Conservation (phyloP, 345 rosid species). For the Euphorbia tirucalli region DNA sequence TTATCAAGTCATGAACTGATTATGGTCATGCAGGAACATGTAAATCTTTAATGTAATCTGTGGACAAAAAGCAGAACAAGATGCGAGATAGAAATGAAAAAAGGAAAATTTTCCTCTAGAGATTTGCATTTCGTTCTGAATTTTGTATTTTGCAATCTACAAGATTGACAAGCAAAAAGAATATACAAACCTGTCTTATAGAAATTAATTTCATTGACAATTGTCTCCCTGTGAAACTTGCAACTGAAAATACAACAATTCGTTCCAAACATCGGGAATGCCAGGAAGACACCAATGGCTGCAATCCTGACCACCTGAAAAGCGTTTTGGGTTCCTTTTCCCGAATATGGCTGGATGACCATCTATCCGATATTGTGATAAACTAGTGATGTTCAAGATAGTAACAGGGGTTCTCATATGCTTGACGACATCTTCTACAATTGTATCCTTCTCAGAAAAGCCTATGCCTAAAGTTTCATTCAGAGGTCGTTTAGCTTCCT, state of each 20-base stretch:
- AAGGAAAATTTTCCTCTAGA: not conserved
- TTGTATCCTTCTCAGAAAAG: slow-evolving; percentile 46
- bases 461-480: slow-evolving; percentile 31
- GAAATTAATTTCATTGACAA: not conserved
- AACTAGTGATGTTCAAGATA: slow-evolving; percentile 53
- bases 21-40: not conserved
- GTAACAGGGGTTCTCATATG: slow-evolving; percentile 73
- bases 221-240: slow-evolving; percentile 25
- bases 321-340: slow-evolving; percentile 37
- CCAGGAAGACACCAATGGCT: slow-evolving; percentile 99
- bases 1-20: too few relatives aligned
- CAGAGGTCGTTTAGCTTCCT: slow-evolving; percentile 59
- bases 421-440: slow-evolving; percentile 50
- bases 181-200: slow-evolving; percentile 3
- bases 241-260: slow-evolving; percentile 61
- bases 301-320: slow-evolving; percentile 65
- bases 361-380: slow-evolving; percentile 63
- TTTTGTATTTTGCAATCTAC: not conserved
- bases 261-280: slow-evolving; percentile 89
- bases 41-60: too few relatives aligned
- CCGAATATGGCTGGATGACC: slow-evolving; percentile 79
- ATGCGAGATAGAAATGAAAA: too few relatives aligned
- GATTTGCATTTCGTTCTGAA: not conserved
- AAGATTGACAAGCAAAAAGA: slow-evolving; percentile 18
- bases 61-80: too few relatives aligned